Evolutionary conservation across 352 stramenopile genomes (phyloP).

Genomic region (Globisporangium heterothallicum): DNA sequence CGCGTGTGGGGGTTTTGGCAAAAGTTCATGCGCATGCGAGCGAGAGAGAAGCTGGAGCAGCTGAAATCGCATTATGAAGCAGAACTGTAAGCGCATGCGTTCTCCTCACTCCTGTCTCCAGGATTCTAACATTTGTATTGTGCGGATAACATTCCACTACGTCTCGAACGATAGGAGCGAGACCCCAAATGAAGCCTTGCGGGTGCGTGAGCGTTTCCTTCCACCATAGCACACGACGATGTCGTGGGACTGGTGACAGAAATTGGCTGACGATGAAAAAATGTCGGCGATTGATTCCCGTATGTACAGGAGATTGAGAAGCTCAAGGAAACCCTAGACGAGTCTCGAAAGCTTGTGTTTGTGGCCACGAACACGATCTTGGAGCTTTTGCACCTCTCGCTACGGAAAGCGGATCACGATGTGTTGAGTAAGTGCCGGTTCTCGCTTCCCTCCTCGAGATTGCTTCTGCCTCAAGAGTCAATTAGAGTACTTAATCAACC

Average conservation of each 20-base stretch:
- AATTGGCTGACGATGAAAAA: too few species aligned
- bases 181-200: slow-evolving; percentile 38
- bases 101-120: not conserved
- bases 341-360: slow-evolving; percentile 54
- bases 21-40: slow-evolving; percentile 41
- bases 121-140: too few species aligned
- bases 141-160: too few species aligned
- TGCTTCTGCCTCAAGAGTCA: not conserved
- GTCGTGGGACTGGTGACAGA: too few species aligned
- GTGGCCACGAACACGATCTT: slow-evolving; percentile 55
- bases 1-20: slow-evolving; percentile 45
- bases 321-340: slow-evolving; percentile 44
- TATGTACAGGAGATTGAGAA: slow-evolving; percentile 46
- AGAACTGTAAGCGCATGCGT: slow-evolving; percentile 30
- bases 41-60: slow-evolving; percentile 50
- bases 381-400: slow-evolving; percentile 51
- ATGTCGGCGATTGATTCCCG: not conserved
- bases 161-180: slow-evolving; percentile 23
- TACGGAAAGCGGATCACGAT: slow-evolving; percentile 47
- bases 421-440: slow-evolving; percentile 36
- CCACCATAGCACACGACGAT: not conserved
- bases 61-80: slow-evolving; percentile 50
- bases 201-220: slow-evolving; percentile 7
- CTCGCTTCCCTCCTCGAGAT: too few species aligned
- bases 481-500: not conserved